Base-by-base conservation (phyloP, 805 yeast genomes). In the Yamadazyma olivae region DNA sequence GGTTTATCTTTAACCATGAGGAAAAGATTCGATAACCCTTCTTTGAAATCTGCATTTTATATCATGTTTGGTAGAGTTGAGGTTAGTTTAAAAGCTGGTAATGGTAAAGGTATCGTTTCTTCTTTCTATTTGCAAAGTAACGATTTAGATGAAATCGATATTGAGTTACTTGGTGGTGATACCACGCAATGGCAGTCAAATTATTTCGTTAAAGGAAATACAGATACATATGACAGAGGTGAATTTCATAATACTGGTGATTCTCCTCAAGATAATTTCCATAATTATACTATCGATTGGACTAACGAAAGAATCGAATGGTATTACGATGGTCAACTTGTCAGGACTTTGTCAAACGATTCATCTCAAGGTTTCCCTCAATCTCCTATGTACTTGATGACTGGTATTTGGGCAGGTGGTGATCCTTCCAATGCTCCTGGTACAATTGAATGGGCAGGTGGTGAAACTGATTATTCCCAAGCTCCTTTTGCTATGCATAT, bases 261-360 rank as follows among this genome's bases (percentile, higher is more conserved):
- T 15, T 58, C 67, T 38, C 88, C 93, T 18, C 77, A 76, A 45
- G 54, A 65, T 3, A 59, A 65, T 17, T 83, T 56, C 60, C 91
- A 84, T 60, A 86, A 78, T 41, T 89, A 88, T 57, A 80, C 91
- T 6, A 61, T 89, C 39, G 95, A 85, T 47, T 89, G 96, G 96
- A 79, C 81, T 2, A 63, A 74, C 46, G 80, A 78, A 30, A 51
- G 61, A 14, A 62, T 81, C 22, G 67, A 71, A 5, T 88, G 93
- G 88, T 76, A 72, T 44, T 51, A 83, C 20, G 95, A 89, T 50
- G 93, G 90, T 15, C 50, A 43, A 2, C 63, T 70, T 0, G 77
- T 83, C 4, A 77, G 96, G 65, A 75, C 84, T 3, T 64, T 89
- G 40, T 68, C 71, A 38, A 64, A 64, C 37, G 47, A 49, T 31